Evolutionary conservation across 345 rosid genomes (phyloP), one percentile per base, ranked within the genome.

Genomic region (Lepidium aucheri): DNA sequence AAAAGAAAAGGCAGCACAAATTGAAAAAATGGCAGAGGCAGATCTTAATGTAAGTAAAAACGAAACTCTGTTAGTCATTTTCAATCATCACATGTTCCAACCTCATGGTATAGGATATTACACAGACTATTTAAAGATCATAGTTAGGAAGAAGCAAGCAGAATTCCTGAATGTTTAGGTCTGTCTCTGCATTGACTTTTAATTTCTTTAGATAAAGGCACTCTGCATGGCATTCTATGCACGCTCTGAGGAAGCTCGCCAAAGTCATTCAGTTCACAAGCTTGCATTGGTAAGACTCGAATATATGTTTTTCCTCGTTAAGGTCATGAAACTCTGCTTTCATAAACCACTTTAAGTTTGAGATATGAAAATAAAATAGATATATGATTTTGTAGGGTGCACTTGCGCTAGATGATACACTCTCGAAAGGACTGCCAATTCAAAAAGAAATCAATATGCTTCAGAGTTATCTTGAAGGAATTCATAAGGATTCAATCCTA

Each of bases 141-240:
- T 46, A 54, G 40, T 1, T 43, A 16, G 50, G 47, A 53, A 46
- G 56, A 67, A 44, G 4, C 9, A 40, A 40, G 53, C 36, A 42
- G 7, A 45, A 38, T 38, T 72, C 24, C 33, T 40, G 39, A 57
- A 41, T 65, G 60, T 50, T 22, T 18, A 33, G 14, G 16, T 17
- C 6, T 40, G 32, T 38, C 35, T 55, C 41, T 63, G 53, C 8
- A 34, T 26, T 45, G 59, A 30, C 32, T 30, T 47, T 0, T 47
- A 40, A 20, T 65, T 56, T 78, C 54, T 70, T 69, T 65, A 94
- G 97, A 86, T 94, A 78, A 82, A 86, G 65, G 95, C 96, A 32
- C 73, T 94, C 72, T 81, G 89, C 76, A 83, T 88, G 96, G 97
- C 99, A 65, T 94, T 94, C 79, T 90, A 84, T 76, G 99, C 96